Evolutionary conservation across 2,329 filamentous ascomycete species (phyloP).

Genomic region (Trichothecium sympodiale): DNA sequence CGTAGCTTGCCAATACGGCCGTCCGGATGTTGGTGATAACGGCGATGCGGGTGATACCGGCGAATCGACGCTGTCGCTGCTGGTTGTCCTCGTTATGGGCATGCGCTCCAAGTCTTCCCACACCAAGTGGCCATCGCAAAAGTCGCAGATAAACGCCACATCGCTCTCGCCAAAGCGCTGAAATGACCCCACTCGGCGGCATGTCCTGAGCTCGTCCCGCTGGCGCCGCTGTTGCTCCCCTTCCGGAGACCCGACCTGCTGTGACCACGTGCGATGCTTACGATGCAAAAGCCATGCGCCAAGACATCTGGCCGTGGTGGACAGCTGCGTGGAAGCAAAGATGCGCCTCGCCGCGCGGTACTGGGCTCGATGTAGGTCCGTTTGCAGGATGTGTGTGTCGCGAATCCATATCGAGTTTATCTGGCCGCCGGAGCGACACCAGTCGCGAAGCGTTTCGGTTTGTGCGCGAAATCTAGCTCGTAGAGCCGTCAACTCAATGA

Average conservation of each 20-base stretch:
- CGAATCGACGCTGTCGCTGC: constrained; percentile 14
- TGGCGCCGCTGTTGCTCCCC: constrained; percentile 25
- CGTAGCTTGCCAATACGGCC: constrained; percentile 38
- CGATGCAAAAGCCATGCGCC: constrained; percentile 45
- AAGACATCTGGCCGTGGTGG: constrained; percentile 34
- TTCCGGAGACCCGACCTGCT: constrained; percentile 10
- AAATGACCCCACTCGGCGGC: constrained; percentile 42
- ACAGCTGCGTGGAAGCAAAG: constrained; percentile 38
- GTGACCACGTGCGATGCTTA: constrained; percentile 28
- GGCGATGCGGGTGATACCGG: constrained; percentile 10
- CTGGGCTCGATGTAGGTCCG: constrained; percentile 44
- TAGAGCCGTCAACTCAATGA: constrained; percentile 37
- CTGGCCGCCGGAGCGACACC: constrained; percentile 41
- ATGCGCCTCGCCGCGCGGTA: constrained; percentile 46
- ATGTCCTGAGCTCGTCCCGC: constrained; percentile 38
- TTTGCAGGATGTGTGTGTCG: constrained; percentile 37
- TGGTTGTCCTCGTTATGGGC: constrained; percentile 31
- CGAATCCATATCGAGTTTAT: constrained; percentile 45
- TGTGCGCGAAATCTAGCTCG: constrained; percentile 35
- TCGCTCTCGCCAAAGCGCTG: constrained; percentile 43
- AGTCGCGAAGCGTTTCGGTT: constrained; percentile 39
- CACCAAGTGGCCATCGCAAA: constrained; percentile 47
- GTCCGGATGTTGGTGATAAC: constrained; percentile 12
- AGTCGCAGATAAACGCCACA: constrained; percentile 49
- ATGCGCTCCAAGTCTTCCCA: constrained; percentile 46